A percentile compares a stretch with the other conserved stretches of the same genome.
Evolutionary conservation across 2,329 filamentous ascomycete genomes (phyloP).

Genomic region (Botrytis pseudocinerea): DNA sequence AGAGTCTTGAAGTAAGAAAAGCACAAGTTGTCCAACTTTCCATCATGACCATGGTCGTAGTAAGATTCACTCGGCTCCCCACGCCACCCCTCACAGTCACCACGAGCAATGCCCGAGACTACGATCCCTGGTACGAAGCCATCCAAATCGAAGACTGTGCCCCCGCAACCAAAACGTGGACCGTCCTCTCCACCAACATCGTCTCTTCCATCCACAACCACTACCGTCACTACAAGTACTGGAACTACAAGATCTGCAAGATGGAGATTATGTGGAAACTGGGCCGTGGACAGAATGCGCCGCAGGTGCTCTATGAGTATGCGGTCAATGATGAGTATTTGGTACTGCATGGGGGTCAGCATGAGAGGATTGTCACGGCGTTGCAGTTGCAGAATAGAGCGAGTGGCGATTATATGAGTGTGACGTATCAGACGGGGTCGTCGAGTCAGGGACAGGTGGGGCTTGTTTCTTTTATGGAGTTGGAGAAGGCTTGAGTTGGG

Average conservation of each 20-base stretch:
- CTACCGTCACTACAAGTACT: not conserved
- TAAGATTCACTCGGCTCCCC: not conserved
- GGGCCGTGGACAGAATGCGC: not conserved
- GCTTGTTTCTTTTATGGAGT: not conserved
- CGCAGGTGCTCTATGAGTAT: not conserved
- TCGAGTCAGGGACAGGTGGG: not conserved
- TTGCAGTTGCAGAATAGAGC: not conserved
- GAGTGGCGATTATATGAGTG: not conserved
- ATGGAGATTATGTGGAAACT: not conserved
- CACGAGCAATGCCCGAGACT: not conserved
- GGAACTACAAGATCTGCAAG: conserved; percentile 2
- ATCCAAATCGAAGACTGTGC: not conserved
- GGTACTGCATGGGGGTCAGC: not conserved
- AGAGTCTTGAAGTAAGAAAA: no score
- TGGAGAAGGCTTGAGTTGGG: not conserved
- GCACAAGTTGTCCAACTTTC: not conserved
- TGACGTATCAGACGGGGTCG: not conserved
- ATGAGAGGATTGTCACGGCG: not conserved
- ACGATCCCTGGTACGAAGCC: not conserved
- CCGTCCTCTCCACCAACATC: not conserved
- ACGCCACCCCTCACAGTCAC: not conserved
- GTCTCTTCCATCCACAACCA: not conserved
- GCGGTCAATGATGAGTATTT: not conserved
- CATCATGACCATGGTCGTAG: conserved; percentile 8
- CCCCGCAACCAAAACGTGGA: not conserved